Evolutionary conservation across 2,329 filamentous ascomycete genomes (phyloP).

Genomic region (Amylocarpus encephaloides): DNA sequence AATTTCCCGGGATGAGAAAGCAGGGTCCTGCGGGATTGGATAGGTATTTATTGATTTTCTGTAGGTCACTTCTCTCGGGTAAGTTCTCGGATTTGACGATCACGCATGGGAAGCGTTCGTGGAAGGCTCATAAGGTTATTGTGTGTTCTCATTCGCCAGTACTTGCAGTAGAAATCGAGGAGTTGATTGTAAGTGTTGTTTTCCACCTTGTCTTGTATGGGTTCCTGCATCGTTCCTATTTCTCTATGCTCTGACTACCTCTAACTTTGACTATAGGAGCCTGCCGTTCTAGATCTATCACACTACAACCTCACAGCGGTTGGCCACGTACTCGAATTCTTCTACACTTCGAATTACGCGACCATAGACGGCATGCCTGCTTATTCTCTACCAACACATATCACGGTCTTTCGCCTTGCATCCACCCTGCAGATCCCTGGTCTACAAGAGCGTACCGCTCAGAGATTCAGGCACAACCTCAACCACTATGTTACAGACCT

Average conservation of each 20-base stretch:
- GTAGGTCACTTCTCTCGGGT: slow-evolving; percentile 20
- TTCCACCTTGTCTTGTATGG: neutral
- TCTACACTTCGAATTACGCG: slow-evolving; percentile 20
- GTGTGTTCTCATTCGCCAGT: slow-evolving; percentile 22
- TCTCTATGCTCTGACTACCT: no score
- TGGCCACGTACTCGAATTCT: slow-evolving; percentile 18
- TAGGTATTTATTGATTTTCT: no score
- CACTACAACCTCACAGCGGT: slow-evolving; percentile 9
- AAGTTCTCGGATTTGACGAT: slow-evolving; percentile 24
- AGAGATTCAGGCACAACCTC: slow-evolving; percentile 13
- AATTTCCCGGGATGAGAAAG: no score
- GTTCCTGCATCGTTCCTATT: no score
- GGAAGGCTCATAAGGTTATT: slow-evolving; percentile 24
- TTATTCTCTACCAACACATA: slow-evolving; percentile 11
- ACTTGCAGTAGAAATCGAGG: slow-evolving; percentile 16
- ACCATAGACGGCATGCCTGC: slow-evolving; percentile 2
- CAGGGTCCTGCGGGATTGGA: no score
- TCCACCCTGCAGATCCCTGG: slow-evolving; percentile 9
- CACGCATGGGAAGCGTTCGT: slow-evolving; percentile 14
- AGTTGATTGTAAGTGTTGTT: neutral
- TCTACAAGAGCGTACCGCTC: slow-evolving; percentile 7
- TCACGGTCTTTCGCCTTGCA: slow-evolving; percentile 19
- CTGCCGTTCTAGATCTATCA: slow-evolving; percentile 12
- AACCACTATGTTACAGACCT: slow-evolving; percentile 8
- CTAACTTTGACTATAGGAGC: neutral